Percentiles rank a stretch among this genome's conserved stretches.
phyloP scores from a whole-genome alignment of 164 flowering plant species.

The Protea cynaroides region DNA sequence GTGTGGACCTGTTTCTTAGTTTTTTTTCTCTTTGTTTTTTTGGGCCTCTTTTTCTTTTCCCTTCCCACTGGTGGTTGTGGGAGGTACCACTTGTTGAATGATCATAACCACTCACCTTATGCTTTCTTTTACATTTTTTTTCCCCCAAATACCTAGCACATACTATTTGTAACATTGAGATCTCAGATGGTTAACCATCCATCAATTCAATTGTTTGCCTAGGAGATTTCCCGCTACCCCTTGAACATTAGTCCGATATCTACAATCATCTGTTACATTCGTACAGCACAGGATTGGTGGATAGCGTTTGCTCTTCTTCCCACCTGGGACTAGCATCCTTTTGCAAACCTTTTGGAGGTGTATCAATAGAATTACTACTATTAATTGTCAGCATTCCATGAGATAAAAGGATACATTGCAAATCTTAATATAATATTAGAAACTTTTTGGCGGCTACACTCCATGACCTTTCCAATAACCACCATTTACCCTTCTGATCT shows the following conservation, averaged over 20 bases:
- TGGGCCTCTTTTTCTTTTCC: too few relatives aligned
- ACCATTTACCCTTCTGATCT: not conserved
- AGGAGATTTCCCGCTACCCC: not conserved
- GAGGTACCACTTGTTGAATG: too few relatives aligned
- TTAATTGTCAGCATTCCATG: not conserved
- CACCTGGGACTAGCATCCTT: too few relatives aligned
- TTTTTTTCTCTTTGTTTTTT: too few relatives aligned
- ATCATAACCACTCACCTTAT: too few relatives aligned
- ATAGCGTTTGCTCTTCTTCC: not conserved
- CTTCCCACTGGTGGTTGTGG: too few relatives aligned
- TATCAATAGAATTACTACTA: not conserved
- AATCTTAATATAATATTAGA: not conserved
- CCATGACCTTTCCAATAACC: not conserved
- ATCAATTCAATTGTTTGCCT: not conserved
- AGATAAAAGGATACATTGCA: not conserved
- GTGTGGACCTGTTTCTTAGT: too few relatives aligned
- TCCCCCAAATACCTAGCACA: too few relatives aligned
- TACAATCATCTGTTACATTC: not conserved
- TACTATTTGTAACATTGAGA: too few relatives aligned
- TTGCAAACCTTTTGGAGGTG: not conserved
- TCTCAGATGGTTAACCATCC: too few relatives aligned
- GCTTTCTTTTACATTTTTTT: too few relatives aligned
- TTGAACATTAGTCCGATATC: not conserved
- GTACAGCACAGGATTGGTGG: not conserved
- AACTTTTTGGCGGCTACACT: not conserved